Evolutionary conservation across 2,329 filamentous ascomycete species (phyloP).

Genomic region (Tolypocladium capitatum): DNA sequence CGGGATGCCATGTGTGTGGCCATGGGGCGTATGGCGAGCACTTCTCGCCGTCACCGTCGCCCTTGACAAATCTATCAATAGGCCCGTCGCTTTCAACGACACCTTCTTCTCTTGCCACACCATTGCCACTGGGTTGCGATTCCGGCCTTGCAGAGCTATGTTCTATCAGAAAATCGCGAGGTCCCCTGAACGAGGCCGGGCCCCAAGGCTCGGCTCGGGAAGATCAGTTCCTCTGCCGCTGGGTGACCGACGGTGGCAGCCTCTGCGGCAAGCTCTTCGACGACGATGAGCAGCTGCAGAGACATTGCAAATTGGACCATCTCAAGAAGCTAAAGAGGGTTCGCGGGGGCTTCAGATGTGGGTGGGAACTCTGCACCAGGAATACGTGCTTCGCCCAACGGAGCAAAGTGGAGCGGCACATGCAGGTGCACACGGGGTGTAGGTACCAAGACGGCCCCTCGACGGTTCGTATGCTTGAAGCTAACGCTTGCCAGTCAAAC

Average conservation of each 20-base stretch:
- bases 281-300: slow-evolving; percentile 36
- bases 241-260: slow-evolving; percentile 10
- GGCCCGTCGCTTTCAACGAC: slow-evolving; percentile 11
- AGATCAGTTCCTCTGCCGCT: slow-evolving; percentile 19
- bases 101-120: slow-evolving; percentile 16
- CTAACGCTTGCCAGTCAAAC: slow-evolving; percentile 34
- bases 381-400: slow-evolving; percentile 41
- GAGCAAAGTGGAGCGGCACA: slow-evolving; percentile 51
- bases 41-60: slow-evolving; percentile 11
- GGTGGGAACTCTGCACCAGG: slow-evolving; percentile 43
- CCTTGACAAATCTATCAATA: slow-evolving; percentile 11
- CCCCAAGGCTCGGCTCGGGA: slow-evolving; percentile 8
- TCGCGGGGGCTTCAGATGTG: slow-evolving; percentile 35
- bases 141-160: background rate
- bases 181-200: slow-evolving; percentile 2
- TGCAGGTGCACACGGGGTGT: slow-evolving; percentile 54
- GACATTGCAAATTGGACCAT: slow-evolving; percentile 39
- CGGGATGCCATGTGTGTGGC: slow-evolving; percentile 1
- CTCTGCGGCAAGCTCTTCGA: slow-evolving; percentile 24
- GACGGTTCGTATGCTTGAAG: background rate
- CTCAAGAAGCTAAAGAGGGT: slow-evolving; percentile 30
- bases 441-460: slow-evolving; percentile 16
- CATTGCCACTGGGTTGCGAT: slow-evolving; percentile 14
- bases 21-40: slow-evolving; percentile 2
- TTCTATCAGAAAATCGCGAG: background rate